These are phyloP conservation scores for Vachellia collinsii DNA, from an alignment of 306 rosid genomes.

Conservation along the genomic window DNA sequence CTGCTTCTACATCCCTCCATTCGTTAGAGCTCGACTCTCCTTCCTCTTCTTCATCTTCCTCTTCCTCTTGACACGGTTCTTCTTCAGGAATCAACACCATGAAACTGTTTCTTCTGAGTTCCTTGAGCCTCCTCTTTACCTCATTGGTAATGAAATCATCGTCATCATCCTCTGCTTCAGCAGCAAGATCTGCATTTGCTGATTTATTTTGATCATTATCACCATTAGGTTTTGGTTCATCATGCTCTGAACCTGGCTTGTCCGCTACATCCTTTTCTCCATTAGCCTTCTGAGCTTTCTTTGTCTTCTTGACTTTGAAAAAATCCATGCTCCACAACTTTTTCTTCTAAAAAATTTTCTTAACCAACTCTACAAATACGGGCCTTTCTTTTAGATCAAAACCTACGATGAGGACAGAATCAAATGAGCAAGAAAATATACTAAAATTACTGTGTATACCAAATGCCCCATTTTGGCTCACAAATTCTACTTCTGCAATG, in stretches of 20 bases:
- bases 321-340: constrained; percentile 58
- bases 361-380: background rate
- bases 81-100: constrained; percentile 98
- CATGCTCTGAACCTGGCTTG: constrained; percentile 50
- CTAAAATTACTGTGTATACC: constrained; percentile 4
- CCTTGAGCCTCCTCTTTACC: constrained; percentile 92
- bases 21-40: constrained; percentile 63
- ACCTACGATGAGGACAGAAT: constrained; percentile 40
- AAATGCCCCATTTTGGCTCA: constrained; percentile 4
- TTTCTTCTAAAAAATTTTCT: constrained; percentile 10
- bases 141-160: constrained; percentile 90
- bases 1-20: constrained; percentile 98
- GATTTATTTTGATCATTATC: constrained; percentile 52
- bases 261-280: constrained; percentile 48
- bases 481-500: background rate
- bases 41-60: constrained; percentile 71
- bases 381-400: constrained; percentile 34
- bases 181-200: constrained; percentile 49
- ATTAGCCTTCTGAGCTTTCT: constrained; percentile 61
- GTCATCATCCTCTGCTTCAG: constrained; percentile 76
- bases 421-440: constrained; percentile 2
- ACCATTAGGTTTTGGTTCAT: constrained; percentile 55
- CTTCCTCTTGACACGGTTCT: constrained; percentile 78
- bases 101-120: constrained; percentile 88
- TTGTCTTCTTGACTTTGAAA: constrained; percentile 71